Conservation (phyloP, 2,329 filamentous ascomycete species). For the Zalaria obscura region DNA sequence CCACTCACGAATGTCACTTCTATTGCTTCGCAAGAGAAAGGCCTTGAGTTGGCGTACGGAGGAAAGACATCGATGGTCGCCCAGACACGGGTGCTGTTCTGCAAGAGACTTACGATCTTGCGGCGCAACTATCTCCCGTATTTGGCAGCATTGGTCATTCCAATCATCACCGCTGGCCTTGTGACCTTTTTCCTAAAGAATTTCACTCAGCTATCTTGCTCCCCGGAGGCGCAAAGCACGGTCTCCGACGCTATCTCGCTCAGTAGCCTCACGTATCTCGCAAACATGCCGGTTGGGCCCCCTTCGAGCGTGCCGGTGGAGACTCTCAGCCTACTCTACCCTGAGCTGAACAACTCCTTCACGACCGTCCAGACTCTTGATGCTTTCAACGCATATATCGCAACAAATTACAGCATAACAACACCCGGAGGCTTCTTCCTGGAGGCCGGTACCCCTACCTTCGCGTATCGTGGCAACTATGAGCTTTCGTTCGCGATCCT, state of each 20-base stretch:
- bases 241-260: slow-evolving; percentile 8
- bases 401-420: slow-evolving; percentile 48
- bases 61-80: slow-evolving; percentile 51
- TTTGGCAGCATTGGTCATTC: slow-evolving; percentile 58
- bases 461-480: slow-evolving; percentile 57
- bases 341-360: slow-evolving; percentile 17
- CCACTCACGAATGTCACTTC: slow-evolving; percentile 4
- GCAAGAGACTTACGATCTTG: slow-evolving; percentile 64
- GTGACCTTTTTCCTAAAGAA: slow-evolving; percentile 60
- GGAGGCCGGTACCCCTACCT: slow-evolving; percentile 39
- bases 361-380: slow-evolving; percentile 48
- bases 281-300: slow-evolving; percentile 27
- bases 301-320: slow-evolving; percentile 15
- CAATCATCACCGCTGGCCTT: slow-evolving; percentile 64
- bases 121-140: slow-evolving; percentile 69
- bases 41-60: slow-evolving; percentile 47
- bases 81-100: slow-evolving; percentile 62
- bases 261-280: slow-evolving; percentile 7
- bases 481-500: slow-evolving; percentile 55
- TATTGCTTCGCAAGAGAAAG: slow-evolving; percentile 10
- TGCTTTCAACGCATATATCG: slow-evolving; percentile 55
- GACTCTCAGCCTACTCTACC: slow-evolving; percentile 15
- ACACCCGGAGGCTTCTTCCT: slow-evolving; percentile 73
- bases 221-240: slow-evolving; percentile 19
- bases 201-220: slow-evolving; percentile 36